Percentiles rank a stretch among this genome's conserved stretches.
Conservation (phyloP, 2,329 filamentous ascomycete species). For the Cryphonectria parasitica region DNA sequence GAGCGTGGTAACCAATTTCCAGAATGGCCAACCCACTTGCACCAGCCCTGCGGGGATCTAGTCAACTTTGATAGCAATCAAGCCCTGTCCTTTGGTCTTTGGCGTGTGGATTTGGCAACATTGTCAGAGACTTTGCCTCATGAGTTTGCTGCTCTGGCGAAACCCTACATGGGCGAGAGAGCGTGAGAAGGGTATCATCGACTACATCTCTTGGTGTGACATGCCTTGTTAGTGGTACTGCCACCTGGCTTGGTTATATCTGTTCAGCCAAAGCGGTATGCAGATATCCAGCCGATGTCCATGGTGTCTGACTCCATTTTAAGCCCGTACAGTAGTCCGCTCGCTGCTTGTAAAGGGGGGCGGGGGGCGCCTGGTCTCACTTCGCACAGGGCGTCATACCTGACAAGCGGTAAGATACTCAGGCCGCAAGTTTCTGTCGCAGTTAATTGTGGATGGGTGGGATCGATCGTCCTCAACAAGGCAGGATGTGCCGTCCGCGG, state of each 20-base stretch:
- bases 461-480: slow-evolving; percentile 1
- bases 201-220: background rate
- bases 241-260: background rate
- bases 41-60: background rate
- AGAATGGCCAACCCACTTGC: background rate
- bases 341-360: background rate
- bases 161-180: background rate
- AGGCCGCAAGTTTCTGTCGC: slow-evolving; percentile 5
- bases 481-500: background rate
- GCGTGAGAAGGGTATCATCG: too few relatives aligned
- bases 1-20: background rate
- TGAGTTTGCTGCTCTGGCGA: background rate
- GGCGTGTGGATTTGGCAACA: background rate
- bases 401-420: background rate
- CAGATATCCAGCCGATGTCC: slow-evolving; percentile 4
- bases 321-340: slow-evolving; percentile 5
- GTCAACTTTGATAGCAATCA: background rate
- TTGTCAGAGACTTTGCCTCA: background rate
- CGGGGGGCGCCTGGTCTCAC: background rate
- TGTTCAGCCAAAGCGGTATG: background rate
- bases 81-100: background rate
- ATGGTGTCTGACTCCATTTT: slow-evolving; percentile 6
- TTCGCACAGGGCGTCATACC: slow-evolving; percentile 9
- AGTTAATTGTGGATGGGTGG: slow-evolving; percentile 2
- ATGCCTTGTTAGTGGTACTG: background rate